Base-by-base conservation (phyloP, 2,329 filamentous ascomycete genomes). In the Aspergillus carbonarius region DNA sequence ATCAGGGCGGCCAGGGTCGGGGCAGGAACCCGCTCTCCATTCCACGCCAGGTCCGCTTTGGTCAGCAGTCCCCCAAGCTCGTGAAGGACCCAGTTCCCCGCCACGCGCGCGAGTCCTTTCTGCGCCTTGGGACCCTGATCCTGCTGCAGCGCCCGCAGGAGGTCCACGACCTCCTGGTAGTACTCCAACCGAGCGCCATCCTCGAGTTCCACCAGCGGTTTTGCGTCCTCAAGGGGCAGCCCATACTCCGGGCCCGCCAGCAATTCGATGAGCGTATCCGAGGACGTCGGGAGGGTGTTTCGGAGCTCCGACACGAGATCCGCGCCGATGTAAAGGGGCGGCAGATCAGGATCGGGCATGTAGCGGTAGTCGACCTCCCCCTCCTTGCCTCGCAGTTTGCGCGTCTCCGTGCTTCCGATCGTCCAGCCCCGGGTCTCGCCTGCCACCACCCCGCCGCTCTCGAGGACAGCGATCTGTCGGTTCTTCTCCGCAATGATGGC, bases 301-400 rank as follows among this genome's bases (percentile, higher is more conserved):
- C 75, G 77, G 13, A 98, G 79, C 62, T 88, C 81, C 5, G 81
- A 70, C 4, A 97, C 79, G 0, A 98, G 80, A 58, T 90, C 87
- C 60, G 78, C 71, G 7, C 87, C 87, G 60, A 99, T 89, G 2
- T 92, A 72, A 1, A 99, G 81, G 1, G 95, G 92, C 0, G 85
- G 83, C 13, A 99, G 82, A 71, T 99, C 95, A 5, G 95, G 91
- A 72, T 99, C 95, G 0, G 95, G 93, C 93, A 99, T 98, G 72
- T 99, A 99, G 42, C 95, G 84, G 75, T 99, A 99, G 74, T 99
- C 95, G 5, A 98, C 92, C 71, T 96, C 93, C 49, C 95, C 95
- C 74, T 98, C 95, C 74, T 99, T 99, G 25, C 92, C 92, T 68
- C 95, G 85, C 44, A 99, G 79, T 40, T 89, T 84, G 59, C 86